Percentiles rank a stretch among this genome's conserved stretches.
Evolutionary conservation across 192 early-diverging fungal species (phyloP).

Genomic region (Umbelopsis isabellina): DNA sequence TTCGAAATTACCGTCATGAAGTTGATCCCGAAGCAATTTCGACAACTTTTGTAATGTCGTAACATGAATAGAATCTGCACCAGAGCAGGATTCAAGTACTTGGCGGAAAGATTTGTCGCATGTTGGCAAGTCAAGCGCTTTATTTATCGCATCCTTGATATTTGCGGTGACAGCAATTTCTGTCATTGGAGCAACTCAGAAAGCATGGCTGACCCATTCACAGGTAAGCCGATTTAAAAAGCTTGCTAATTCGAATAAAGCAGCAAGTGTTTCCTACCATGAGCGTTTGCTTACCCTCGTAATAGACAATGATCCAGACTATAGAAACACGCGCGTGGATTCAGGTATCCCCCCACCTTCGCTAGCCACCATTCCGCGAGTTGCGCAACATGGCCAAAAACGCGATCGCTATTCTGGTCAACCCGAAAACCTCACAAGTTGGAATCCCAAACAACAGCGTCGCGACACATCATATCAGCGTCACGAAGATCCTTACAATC

Average conservation of each 20-base stretch:
- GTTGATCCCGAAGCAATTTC: not conserved
- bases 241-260: no score
- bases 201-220: conserved; percentile 8
- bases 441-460: conserved; percentile 40
- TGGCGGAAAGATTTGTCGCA: not conserved
- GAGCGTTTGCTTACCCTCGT: not conserved
- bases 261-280: not conserved
- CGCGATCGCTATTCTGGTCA: conserved; percentile 25
- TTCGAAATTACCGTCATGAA: not conserved
- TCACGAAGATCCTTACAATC: conserved; percentile 30
- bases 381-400: conserved; percentile 28
- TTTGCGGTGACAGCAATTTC: conserved; percentile 13
- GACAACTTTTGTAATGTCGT: not conserved
- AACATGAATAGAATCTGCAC: not conserved
- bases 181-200: conserved; percentile 12
- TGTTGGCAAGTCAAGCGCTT: not conserved
- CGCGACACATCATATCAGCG: conserved; percentile 36
- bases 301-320: conserved; percentile 47
- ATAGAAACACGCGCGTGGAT: conserved; percentile 41
- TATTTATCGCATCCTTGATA: conserved; percentile 3
- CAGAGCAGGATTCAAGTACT: not conserved
- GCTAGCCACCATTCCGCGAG: conserved; percentile 36
- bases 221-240: not conserved
- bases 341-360: conserved; percentile 51
- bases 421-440: conserved; percentile 33